Evolutionary conservation across 305 asterid species (phyloP), one percentile per base, ranked within the genome.

Genomic region (Fraxinus albicans): DNA sequence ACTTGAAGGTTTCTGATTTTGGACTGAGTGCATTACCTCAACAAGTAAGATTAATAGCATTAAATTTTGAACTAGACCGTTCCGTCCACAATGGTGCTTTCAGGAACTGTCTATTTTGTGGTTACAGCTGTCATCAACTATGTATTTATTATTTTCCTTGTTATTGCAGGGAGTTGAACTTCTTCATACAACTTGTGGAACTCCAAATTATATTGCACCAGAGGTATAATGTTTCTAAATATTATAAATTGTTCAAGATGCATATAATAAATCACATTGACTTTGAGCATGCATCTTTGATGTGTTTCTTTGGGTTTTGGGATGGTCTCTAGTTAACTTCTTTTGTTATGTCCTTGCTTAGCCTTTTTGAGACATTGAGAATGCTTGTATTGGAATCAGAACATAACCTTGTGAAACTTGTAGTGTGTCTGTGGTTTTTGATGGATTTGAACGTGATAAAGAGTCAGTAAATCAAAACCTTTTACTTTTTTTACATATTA

Each of bases 141-240:
- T 65, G 44, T 74, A 44, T 17, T 25, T 80, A 6, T 42, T 47
- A 70, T 81, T 58, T 70, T 84, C 19, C 58, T 79, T 70, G 25
- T 77, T 76, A 40, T 81, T 79, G 77, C 93, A 96, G 99, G 99
- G 98, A 76, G 98, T 93, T 80, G 94, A 92, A 80, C 92, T 96
- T 88, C 99, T 96, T 82, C 95, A 96, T 89, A 96, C 98, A 79
- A 91, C 98, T 83, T 96, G 99, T 21, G 99, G 99, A 73, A 96
- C 98, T 88, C 99, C 99, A 89, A 93, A 92, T 88, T 94, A 93
- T 90, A 91, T 94, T 89, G 99, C 99, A 36, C 98, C 98, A 25
- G 98, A 95, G 99, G 98, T 95, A 90, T 80, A 75, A 21, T 69
- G 36, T 80, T 79, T 73, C 36, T 67, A 55, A 38, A 53, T 83